Percentiles rank a stretch among this genome's conserved stretches.
phyloP scores from a whole-genome alignment of 2,329 filamentous ascomycete species.

The Plenodomus tracheiphilus region DNA sequence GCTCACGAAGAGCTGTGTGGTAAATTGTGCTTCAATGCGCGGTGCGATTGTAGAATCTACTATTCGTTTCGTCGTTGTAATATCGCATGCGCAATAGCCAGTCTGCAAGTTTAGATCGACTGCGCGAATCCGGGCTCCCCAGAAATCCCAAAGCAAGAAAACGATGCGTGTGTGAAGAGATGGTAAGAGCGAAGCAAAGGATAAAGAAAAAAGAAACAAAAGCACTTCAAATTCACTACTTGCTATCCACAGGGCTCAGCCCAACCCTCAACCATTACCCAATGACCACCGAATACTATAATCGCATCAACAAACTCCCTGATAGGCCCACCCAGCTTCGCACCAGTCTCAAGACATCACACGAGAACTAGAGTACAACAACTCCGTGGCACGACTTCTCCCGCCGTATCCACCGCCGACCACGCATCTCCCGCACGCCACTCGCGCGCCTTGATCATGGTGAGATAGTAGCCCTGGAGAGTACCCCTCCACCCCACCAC shows the following conservation, averaged over 20 bases:
- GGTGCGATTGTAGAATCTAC: not conserved
- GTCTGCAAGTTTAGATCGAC: no score
- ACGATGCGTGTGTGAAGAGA: not conserved
- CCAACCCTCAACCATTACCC: no score
- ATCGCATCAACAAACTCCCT: not conserved
- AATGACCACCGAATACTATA: not conserved
- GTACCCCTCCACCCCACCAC: not conserved
- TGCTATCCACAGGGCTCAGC: no score
- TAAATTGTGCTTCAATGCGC: not conserved
- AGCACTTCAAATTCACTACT: no score
- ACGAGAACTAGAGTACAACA: conserved; percentile 5
- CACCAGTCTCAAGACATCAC: not conserved
- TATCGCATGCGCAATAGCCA: no score
- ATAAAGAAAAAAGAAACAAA: no score
- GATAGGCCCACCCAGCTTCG: conserved; percentile 6
- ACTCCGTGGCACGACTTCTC: conserved; percentile 18
- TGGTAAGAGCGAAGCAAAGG: not conserved
- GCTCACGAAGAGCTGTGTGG: conserved; percentile 2
- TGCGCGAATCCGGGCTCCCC: no score
- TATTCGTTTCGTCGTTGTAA: no score
- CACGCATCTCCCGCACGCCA: not conserved
- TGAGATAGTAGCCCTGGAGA: not conserved
- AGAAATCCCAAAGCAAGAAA: no score
- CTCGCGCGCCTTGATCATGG: no score
- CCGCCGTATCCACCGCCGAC: not conserved